Base-by-base conservation (phyloP, 495 filamentous ascomycete genomes). In the Pseudevernia furfuracea region DNA sequence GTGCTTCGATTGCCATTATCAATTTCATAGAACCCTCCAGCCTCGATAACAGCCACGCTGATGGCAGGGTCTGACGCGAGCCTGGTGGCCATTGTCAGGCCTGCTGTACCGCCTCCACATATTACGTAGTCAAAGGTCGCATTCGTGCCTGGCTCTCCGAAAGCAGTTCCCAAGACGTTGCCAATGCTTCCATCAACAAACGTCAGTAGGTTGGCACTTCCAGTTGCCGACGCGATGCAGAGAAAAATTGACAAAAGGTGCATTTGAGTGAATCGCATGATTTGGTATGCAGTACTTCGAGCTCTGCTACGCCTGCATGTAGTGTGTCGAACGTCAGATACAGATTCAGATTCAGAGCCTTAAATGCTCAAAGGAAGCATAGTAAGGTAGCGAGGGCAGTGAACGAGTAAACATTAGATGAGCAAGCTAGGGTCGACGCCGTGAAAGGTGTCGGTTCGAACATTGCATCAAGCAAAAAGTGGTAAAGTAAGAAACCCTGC, bases 51-150 rank as follows among this genome's bases (percentile, higher is more conserved):
- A 1, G 78, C 80, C 5, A 83, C 78, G 8, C 52, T 71, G 49
- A 72, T 61, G 21, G 62, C 70, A 0, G 69, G 64, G 37, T 73
- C 63, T 61, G 77, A 68, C 3, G 77, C 76, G 4, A 86, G 71
- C 15, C 84, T 73, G 1, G 74, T 74, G 7, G 82, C 84, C 3
- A 86, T 65, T 2, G 75, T 70, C 10, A 78, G 71, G 1, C 84
- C 84, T 0, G 79, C 79, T 0, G 75, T 85, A 4, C 84, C 84
- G 38, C 83, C 84, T 12, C 84, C 84, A 2, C 85, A 77, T 9
- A 86, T 60, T 25, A 82, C 69, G 68, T 82, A 83, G 62, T 82
- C 79, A 43, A 80, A 85, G 21, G 70, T 70, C 1, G 63, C 68
- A 59, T 69, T 65, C 28, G 64, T 58, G 21, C 71, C 70, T 17